Evolutionary conservation across 78 protist species (phyloP).

Genomic region (Speleostelium caveatum): DNA sequence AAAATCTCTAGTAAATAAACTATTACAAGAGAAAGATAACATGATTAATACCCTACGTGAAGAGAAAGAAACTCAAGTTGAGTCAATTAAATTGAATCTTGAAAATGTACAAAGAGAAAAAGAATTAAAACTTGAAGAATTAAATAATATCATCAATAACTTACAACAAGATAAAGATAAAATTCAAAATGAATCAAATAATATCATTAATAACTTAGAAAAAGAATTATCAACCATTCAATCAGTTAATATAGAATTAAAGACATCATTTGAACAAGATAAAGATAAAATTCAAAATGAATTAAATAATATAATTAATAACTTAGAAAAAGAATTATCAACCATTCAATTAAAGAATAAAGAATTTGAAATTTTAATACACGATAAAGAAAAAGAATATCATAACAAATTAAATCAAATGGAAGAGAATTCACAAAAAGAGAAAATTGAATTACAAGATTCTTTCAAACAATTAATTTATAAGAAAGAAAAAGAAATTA

Average conservation of each 20-base stretch:
- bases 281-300: not conserved
- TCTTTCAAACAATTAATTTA: no score
- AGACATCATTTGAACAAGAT: no score
- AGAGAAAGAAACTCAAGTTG: not conserved
- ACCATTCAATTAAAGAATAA: no score
- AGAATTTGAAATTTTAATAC: not conserved
- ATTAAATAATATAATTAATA: not conserved
- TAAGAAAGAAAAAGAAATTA: not conserved
- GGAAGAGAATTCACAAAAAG: not conserved
- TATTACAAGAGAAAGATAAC: not conserved
- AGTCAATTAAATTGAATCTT: not conserved
- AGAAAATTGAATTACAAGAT: not conserved
- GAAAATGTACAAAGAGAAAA: slow-evolving; percentile 1
- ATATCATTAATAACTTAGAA: not conserved
- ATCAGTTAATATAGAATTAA: no score
- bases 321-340: not conserved
- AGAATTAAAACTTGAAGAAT: not conserved
- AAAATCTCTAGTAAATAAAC: not conserved
- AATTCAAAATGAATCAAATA: not conserved
- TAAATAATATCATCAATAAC: not conserved
- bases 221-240: no score
- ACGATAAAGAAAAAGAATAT: not conserved
- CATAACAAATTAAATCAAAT: not conserved
- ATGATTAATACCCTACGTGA: not conserved
- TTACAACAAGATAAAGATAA: not conserved